Evolutionary conservation across 2,329 filamentous ascomycete genomes (phyloP).

Genomic region (Fusarium kyushuense): DNA sequence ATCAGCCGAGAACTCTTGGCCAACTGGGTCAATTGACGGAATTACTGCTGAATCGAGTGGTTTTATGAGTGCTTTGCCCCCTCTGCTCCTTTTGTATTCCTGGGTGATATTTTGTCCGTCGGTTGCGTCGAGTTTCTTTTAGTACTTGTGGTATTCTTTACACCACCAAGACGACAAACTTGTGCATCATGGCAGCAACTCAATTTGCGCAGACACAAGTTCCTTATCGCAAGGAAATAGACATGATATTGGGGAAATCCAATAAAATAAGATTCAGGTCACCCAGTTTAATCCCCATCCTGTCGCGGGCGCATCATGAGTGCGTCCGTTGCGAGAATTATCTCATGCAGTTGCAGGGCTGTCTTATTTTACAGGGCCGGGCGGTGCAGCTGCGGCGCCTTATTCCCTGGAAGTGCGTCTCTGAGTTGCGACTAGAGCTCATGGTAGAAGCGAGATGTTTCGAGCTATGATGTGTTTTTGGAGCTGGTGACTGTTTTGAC

Average conservation of each 20-base stretch:
- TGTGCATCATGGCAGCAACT: conserved; percentile 27
- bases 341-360: conserved; percentile 23
- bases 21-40: conserved; percentile 11
- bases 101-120: background rate
- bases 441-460: conserved; percentile 17
- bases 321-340: conserved; percentile 34
- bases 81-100: background rate
- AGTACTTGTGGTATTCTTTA: conserved; percentile 13
- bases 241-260: conserved; percentile 4
- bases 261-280: conserved; percentile 5
- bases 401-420: conserved; percentile 24
- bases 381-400: conserved; percentile 27
- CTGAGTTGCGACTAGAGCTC: conserved; percentile 17
- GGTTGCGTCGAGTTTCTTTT: conserved; percentile 8
- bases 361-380: conserved; percentile 2
- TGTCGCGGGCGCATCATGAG: conserved; percentile 31
- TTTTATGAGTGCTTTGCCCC: background rate
- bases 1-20: conserved; percentile 33
- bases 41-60: background rate
- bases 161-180: conserved; percentile 15
- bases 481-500: conserved; percentile 8
- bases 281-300: conserved; percentile 10
- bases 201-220: background rate
- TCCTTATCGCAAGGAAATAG: conserved; percentile 20
- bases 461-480: background rate